Conservation (phyloP, 2,329 filamentous ascomycete genomes). For the Talaromyces verruculosus region DNA sequence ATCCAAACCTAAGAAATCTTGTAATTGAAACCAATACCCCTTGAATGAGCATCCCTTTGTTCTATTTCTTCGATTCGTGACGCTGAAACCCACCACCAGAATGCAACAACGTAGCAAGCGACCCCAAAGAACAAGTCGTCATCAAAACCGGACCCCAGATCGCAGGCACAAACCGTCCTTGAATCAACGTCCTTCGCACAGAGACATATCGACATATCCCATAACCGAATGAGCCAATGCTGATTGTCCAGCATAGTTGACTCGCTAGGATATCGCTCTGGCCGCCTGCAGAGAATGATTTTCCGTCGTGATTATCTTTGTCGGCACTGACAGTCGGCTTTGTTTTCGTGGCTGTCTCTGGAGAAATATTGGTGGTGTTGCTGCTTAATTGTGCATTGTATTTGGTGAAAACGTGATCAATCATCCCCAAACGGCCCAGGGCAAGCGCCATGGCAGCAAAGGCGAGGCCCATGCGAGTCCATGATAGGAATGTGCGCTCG, state of each 20-base stretch:
- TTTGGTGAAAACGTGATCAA: slow-evolving; percentile 30
- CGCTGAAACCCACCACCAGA: slow-evolving; percentile 6
- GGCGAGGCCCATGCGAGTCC: slow-evolving; percentile 35
- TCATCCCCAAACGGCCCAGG: slow-evolving; percentile 31
- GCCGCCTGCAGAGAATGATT: background rate
- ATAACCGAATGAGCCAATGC: slow-evolving; percentile 33
- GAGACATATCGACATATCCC: slow-evolving; percentile 32
- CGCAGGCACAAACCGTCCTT: slow-evolving; percentile 31
- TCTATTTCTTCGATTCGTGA: background rate
- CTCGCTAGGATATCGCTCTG: slow-evolving; percentile 22
- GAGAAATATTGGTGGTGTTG: background rate
- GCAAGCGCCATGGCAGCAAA: slow-evolving; percentile 35
- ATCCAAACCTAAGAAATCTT: background rate
- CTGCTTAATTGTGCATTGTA: background rate
- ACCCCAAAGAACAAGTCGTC: slow-evolving; percentile 26
- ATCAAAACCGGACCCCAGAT: slow-evolving; percentile 35
- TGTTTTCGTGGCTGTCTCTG: background rate
- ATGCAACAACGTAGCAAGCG: slow-evolving; percentile 21
- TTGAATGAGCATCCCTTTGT: too few relatives aligned
- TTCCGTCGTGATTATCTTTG: background rate
- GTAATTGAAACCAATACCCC: too few relatives aligned
- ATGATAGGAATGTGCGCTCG: slow-evolving; percentile 37
- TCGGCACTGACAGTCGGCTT: background rate
- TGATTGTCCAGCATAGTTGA: slow-evolving; percentile 29
- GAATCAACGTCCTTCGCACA: slow-evolving; percentile 28